A percentile compares a stretch with the other conserved stretches of the same genome.
Conservation (phyloP, 2,329 filamentous ascomycete genomes). For the Fusarium begoniae region DNA sequence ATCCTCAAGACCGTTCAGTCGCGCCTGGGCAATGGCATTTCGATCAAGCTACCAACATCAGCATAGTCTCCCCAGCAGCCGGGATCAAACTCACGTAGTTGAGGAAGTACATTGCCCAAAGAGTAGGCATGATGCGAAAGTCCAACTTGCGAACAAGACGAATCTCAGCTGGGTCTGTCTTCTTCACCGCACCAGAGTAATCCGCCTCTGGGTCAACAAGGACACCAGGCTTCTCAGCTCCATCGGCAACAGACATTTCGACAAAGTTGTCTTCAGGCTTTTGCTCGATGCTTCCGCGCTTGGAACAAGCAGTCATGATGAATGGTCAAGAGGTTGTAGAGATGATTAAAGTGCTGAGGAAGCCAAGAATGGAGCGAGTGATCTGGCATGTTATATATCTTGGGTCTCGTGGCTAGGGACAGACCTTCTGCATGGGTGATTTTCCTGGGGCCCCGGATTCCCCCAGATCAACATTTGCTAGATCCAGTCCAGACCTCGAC, state of each 20-base stretch:
- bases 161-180: conserved; percentile 48
- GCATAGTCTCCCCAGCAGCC: fast-evolving
- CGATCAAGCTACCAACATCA: conserved; percentile 51
- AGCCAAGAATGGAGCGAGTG: neutral
- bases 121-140: conserved; percentile 49
- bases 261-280: conserved; percentile 40
- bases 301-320: conserved; percentile 25
- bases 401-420: neutral
- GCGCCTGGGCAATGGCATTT: conserved; percentile 66
- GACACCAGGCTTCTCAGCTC: conserved; percentile 36
- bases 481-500: neutral
- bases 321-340: neutral
- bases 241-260: conserved; percentile 29
- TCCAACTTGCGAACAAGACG: conserved; percentile 50
- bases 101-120: conserved; percentile 52
- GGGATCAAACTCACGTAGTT: conserved; percentile 42
- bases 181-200: conserved; percentile 48
- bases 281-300: conserved; percentile 35
- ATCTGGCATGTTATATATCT: conserved; percentile 8
- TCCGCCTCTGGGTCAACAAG: conserved; percentile 38
- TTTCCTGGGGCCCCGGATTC: conserved; percentile 28
- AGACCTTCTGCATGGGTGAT: neutral
- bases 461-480: conserved; percentile 8
- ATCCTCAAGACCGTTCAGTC: conserved; percentile 61
- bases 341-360: neutral